Base-by-base conservation (phyloP, 192 early-diverging fungal genomes). In the Coemansia sp. region DNA sequence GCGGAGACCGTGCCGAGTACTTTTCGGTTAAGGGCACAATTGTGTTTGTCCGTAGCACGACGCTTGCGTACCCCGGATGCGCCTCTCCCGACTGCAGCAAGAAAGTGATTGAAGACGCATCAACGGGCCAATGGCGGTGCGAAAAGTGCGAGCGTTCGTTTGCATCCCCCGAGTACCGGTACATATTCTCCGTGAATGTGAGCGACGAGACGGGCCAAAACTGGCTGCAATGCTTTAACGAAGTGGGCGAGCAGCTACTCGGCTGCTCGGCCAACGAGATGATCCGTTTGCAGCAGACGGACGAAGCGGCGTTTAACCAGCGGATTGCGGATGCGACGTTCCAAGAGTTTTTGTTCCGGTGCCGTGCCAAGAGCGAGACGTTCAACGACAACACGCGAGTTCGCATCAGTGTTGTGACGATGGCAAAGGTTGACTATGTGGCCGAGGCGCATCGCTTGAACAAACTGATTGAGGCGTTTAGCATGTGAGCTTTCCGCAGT, bases 161-260 rank as follows among this genome's bases (percentile, higher is more conserved):
- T 68, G 82, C 87, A 11, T 81, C 70, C 2, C 95, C 95, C 12
- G 76, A 88, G 8, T 91, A 94, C 83, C 79, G 94, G 69, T 98
- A 96, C 68, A 87, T 98, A 37, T 73, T 95, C 60, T 81, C 84
- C 11, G 41, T 88, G 38, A 86, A 83, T 55, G 75, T 91, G 19
- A 76, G 83, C 52, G 97, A 99, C 67, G 79, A 89, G 32, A 90
- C 92, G 1, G 91, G 91, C 25, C 87, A 91, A 64, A 68, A 82
- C 27, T 98, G 91, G 91, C 61, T 97, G 35, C 83, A 86, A 59
- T 87, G 85, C 14, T 99, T 99, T 72, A 93, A 97, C 73, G 97
- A 98, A 2, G 58, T 83, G 0, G 96, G 86, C 39, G 67, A 76
- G 52, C 10, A 59, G 24, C 60, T 99, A 39, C 62, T 97, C 3